Evolutionary conservation across 306 rosid genomes (phyloP), one percentile per base, ranked within the genome.

Genomic region (Sphenostylis stenocarpa): DNA sequence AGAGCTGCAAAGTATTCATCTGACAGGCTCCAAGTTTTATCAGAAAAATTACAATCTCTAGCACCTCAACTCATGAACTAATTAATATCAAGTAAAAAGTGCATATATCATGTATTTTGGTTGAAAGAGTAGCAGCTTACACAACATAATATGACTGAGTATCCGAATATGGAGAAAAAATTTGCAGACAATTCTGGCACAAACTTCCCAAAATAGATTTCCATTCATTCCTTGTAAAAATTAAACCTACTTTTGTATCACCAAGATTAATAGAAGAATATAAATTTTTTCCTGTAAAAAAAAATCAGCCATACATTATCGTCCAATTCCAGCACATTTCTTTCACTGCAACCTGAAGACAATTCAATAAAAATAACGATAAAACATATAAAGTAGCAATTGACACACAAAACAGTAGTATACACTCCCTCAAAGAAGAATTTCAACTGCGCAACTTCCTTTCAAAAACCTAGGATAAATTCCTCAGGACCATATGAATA

Each of bases 401-500:
- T 55, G 77, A 49, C 77, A 53, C 5, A 36, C 23, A 39, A 38
- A 55, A 38, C n/a, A 23, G 51, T 53, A 39, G 38, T 38, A 8
- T 38, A 10, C 53, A 56, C 77, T 55, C 77, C 53, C 36, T 31
- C 16, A 48, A 68, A 68, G 60, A 31, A 60, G 77, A 49, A 79
- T 70, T 48, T 48, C 55, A 48, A 60, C 36, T 17, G 6, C 6
- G 19, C 36, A 49, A 26, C 72, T 36, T 48, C 21, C 28, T 34
- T 26, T 34, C 53, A 61, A 60, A 62, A 60, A 62, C 72, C 44
- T 17, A 36, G 72, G 36, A 79, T 58, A 62, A 79, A 79, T 79
- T 79, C 78, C 73, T 36, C 0, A 49, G 83, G 83, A 79, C 83
- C 83, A 79, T 38, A 0, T 62, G 73, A 79, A 71, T 67, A 56